A percentile compares a stretch with the other conserved stretches of the same genome.
Evolutionary conservation across 257 asterid species (phyloP).

Genomic region (Parsonsia alboflavescens): DNA sequence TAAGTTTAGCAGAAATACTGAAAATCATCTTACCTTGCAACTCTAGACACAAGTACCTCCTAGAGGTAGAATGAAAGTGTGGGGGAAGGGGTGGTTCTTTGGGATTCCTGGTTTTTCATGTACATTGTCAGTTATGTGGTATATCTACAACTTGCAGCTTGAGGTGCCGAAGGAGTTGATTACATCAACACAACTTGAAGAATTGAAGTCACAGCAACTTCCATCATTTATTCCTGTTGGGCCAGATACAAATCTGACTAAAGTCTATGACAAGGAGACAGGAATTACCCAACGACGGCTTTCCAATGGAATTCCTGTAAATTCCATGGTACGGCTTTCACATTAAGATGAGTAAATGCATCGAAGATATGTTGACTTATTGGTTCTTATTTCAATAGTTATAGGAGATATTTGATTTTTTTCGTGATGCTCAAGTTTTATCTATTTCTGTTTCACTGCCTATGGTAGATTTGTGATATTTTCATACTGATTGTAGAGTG

Average conservation of each 20-base stretch:
- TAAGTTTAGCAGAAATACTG: conserved; percentile 1
- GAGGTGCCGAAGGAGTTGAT: conserved; percentile 93
- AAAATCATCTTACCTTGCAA: neutral
- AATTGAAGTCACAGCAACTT: conserved; percentile 40
- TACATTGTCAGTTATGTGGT: conserved; percentile 15
- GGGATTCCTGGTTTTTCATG: neutral
- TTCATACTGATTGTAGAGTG: neutral
- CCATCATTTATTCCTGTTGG: conserved; percentile 73
- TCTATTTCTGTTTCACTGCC: neutral
- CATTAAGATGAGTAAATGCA: neutral
- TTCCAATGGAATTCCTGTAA: conserved; percentile 96
- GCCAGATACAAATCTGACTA: conserved; percentile 44
- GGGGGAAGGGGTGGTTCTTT: neutral
- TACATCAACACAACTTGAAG: conserved; percentile 56
- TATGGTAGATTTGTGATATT: neutral
- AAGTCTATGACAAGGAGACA: conserved; percentile 72
- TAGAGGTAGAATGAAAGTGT: neutral
- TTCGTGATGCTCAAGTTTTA: neutral
- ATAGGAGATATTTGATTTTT: neutral
- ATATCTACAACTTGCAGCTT: conserved; percentile 54
- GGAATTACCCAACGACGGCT: conserved; percentile 84
- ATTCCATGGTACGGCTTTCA: conserved; percentile 60
- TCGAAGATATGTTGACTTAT: neutral
- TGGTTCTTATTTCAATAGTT: neutral
- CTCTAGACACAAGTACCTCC: neutral